These are phyloP conservation scores for Ciborinia camelliae DNA, from an alignment of 2,329 filamentous ascomycete genomes.

Conservation along the genomic window DNA sequence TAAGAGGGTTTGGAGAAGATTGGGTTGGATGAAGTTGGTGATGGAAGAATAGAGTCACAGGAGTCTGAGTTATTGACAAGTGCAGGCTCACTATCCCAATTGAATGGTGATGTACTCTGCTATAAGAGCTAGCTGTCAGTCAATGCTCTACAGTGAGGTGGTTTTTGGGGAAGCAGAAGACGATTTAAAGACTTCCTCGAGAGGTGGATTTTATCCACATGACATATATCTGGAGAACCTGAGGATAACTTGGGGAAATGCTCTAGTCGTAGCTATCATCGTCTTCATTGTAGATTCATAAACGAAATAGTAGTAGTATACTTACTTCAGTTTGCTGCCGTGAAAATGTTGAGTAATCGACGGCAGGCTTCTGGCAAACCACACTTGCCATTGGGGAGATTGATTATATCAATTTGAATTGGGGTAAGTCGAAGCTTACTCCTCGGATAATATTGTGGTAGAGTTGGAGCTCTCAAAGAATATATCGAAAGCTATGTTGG, in stretches of 20 bases:
- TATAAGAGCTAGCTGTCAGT: not conserved
- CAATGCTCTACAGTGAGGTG: not conserved
- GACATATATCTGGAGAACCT: not conserved
- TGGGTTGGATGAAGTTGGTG: constrained; percentile 29
- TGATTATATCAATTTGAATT: not conserved
- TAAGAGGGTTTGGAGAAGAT: constrained; percentile 24
- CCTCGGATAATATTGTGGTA: constrained; percentile 1
- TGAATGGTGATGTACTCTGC: constrained; percentile 22
- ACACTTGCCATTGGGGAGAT: constrained; percentile 24
- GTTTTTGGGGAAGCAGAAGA: no score
- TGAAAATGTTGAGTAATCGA: constrained; percentile 26
- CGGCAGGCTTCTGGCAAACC: constrained; percentile 23
- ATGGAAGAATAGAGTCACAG: constrained; percentile 32
- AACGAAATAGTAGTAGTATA: not conserved
- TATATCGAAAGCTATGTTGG: not conserved
- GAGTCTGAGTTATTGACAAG: constrained; percentile 29
- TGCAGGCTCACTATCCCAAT: constrained; percentile 29
- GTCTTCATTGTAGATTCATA: not conserved
- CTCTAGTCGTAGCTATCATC: not conserved
- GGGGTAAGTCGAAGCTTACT: constrained; percentile 20
- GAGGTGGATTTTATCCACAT: constrained; percentile 7
- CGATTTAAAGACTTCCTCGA: not conserved
- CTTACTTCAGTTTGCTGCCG: constrained; percentile 28
- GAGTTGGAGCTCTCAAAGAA: constrained; percentile 5
- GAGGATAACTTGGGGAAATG: not conserved